Conservation (phyloP, 768 basidiomycete genomes). For the Kwoniella sp. region DNA sequence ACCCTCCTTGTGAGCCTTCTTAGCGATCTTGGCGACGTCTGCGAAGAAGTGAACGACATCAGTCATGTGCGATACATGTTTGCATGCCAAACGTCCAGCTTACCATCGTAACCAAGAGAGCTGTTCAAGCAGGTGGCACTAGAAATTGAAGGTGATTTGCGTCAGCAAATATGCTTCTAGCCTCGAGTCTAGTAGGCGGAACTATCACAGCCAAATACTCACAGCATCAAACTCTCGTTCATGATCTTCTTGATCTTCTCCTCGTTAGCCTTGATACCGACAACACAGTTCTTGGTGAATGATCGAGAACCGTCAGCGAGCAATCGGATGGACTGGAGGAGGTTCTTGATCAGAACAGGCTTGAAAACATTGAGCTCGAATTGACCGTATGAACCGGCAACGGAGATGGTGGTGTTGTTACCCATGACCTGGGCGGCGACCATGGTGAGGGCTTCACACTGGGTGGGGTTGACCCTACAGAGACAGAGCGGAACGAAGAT, state of each 20-base stretch:
- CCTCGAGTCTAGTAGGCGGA: too few relatives aligned
- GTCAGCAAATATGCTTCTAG: constrained; percentile 3
- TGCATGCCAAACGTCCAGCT: constrained; percentile 54
- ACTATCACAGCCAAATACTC: constrained; percentile 25
- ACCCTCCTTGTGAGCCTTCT: constrained; percentile 99
- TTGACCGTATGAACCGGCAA: constrained; percentile 93
- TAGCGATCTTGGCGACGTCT: constrained; percentile 98
- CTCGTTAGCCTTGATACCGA: constrained; percentile 95
- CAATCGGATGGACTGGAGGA: constrained; percentile 90
- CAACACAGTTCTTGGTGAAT: constrained; percentile 95
- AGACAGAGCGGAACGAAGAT: too few relatives aligned
- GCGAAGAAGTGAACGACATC: constrained; percentile 6
- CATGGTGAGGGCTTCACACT: constrained; percentile 98
- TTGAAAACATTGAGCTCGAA: constrained; percentile 99
- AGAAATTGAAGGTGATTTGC: background rate
- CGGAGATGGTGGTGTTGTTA: constrained; percentile 87
- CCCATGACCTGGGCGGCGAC: constrained; percentile 98
- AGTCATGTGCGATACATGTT: too few relatives aligned
- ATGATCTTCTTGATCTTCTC: constrained; percentile 82
- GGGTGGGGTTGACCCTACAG: constrained; percentile 84
- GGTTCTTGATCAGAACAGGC: constrained; percentile 97
- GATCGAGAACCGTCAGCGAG: constrained; percentile 91
- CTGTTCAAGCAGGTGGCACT: constrained; percentile 91
- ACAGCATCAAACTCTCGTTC: constrained; percentile 93
- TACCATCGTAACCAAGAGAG: constrained; percentile 94